Evolutionary conservation across 176 grass and related monocot species (phyloP), one percentile per base, ranked within the genome.

Genomic region (Puccinellia tenuiflora): DNA sequence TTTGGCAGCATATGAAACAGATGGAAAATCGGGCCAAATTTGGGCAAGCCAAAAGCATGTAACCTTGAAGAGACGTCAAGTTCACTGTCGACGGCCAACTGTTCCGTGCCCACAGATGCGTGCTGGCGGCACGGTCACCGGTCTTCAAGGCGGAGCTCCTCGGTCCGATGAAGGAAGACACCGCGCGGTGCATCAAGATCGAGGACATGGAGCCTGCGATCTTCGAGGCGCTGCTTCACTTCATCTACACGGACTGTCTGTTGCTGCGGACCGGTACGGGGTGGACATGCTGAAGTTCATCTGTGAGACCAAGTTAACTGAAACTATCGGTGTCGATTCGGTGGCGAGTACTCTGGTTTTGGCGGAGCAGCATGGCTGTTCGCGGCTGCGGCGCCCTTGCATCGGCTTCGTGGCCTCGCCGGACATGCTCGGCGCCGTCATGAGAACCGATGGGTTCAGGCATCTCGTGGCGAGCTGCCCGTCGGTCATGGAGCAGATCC

Each of bases 191-290:
- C 30, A 89, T 89, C 61, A 15, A 50, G 62, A 71, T 85, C 10
- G 56, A 85, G 0, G 88, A 85, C 20, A 90, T 86, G 72, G 65
- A 86, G 35, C 83, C 78, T 3, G 0, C 13, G 4, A 80, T 86
- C 25, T 90, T 90, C 4, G 66, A 86, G 84, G 73, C 55, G 0
- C 74, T 86, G 1, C 84, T 90, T 38, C 65, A 56, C 33, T 90
- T 70, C 59, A 81, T 89, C 43, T 89, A 89, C 50, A 80, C 66
- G 0, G 87, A 85, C 26, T 29, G 15, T 3, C 39, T 89, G 78
- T 78, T 18, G 84, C 84, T 3, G 84, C 88, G 0, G 83, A 89
- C 57, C 38, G 78, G 11, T 89, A 89, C 37, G 83, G 77, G 46
- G 15, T 85, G 24, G 79, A 90, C 26, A 82, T 79, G 52, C 37